Base-by-base conservation (phyloP, 2,329 filamentous ascomycete species). In the Calonectria hongkongensis region DNA sequence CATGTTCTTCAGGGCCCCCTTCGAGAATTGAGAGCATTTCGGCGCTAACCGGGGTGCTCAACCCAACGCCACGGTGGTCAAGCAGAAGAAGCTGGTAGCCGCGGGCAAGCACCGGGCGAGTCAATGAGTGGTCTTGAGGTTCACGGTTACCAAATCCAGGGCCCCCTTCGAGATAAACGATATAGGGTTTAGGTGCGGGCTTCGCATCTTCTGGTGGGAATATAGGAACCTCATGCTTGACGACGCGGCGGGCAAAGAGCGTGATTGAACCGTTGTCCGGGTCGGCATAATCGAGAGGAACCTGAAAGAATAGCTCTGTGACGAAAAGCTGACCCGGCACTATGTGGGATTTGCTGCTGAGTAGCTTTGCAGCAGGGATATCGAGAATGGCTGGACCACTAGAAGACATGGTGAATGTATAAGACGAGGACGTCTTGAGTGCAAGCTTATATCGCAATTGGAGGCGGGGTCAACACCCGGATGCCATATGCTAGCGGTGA, bases 41-140 rank as follows among this genome's bases (percentile, higher is more conserved):
- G 10, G 94, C 91, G 1, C 94, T 94, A 50, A 98, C 90, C 1
- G 96, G 94, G 2, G 92, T 94, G 81, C 94, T 97, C 64, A 98
- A 86, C 1, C 96, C 96, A 3, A 95, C 97, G 15, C 96, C 96
- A 64, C 96, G 92, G 82, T 98, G 96, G 83, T 98, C 96, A n/a
- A 98, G 89, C 75, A 94, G 93, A 2, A 98, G 89, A 56, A 95
- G 87, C 83, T 97, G 94, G 81, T 98, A 98, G 18, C 96, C 96
- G 74, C 93, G 92, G 72, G 93, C 91, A 7, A 98, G 88, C 69
- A 95, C 89, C 36, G 89, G 86, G 39, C 91, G 89, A n/a, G 94
- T 94, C 81, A 95, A 90, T 9, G 92, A 87, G 73, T 92, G 90
- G 71, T 94, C 90, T 81, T 97, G 93, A 2, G 96, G 96, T 63